Evolutionary conservation across 2,329 filamentous ascomycete genomes (phyloP), one percentile per base, ranked within the genome.

Genomic region (Ascochyta koolunga): DNA sequence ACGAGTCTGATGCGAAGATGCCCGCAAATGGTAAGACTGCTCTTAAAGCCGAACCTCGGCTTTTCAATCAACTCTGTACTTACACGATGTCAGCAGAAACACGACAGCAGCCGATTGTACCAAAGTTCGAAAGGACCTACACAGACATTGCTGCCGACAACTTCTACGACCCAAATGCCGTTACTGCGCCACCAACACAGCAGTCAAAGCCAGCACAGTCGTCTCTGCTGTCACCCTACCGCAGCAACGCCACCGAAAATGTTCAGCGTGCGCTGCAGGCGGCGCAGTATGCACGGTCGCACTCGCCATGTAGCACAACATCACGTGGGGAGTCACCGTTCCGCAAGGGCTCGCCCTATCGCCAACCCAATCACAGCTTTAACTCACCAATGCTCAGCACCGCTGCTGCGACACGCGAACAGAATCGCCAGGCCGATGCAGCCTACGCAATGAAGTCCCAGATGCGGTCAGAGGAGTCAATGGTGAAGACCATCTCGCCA

Each of bases 401-500:
- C 4, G 83, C 85, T 2, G 81, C 85, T 55, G 81, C 83, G 13
- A 78, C 86, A 66, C 79, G 86, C 32, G 86, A 89, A 68, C 82
- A 86, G 60, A 86, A 87, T 66, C 81, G 82, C 5, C 82, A 85
- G 64, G 83, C 84, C 36, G 86, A 87, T 54, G 82, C 82, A 59
- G 68, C 70, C 56, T 76, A 79, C 59, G 73, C 75, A 10, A 73
- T 76, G 56, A 75, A 76, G 59, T 62, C 75, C 24, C 73, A 72
- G 42, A 69, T 76, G 61, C 69, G 72, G 41, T 69, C 73, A 42
- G 72, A 81, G 21, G 73, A 76, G 56, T 66, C 78, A 37, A 64
- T 76, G n/a, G 82, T 86, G 1, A 90, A 91, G 75, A 96, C 93
- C 0, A 96, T 99, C 40, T 98, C 93, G 1, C 95, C 93, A 21